phyloP scores from a whole-genome alignment of 352 stramenopile species.

The Pythium sp. region DNA sequence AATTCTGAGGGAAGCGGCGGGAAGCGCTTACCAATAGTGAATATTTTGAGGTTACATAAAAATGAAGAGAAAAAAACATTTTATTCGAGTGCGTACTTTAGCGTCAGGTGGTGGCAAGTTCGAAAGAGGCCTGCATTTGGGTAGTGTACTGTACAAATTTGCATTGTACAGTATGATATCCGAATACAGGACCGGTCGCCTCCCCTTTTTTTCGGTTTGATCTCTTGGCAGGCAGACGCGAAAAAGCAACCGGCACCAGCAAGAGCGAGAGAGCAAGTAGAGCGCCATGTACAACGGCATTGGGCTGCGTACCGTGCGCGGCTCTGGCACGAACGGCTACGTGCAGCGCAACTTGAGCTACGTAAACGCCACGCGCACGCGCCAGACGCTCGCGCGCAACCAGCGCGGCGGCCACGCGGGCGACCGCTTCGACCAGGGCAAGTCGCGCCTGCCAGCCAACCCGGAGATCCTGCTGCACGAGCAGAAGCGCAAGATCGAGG shows the following conservation, averaged over 20 bases:
- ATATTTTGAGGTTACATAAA: no score
- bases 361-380: constrained; percentile 64
- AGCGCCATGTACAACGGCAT: constrained; percentile 88
- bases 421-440: constrained; percentile 4
- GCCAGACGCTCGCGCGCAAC: constrained; percentile 56
- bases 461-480: constrained; percentile 82
- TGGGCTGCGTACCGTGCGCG: constrained; percentile 76
- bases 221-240: neutral
- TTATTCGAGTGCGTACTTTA: neutral
- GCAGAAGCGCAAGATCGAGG: constrained; percentile 74
- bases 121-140: neutral
- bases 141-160: neutral
- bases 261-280: neutral
- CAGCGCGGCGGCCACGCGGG: constrained; percentile 20
- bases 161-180: no score
- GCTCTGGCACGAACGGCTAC: constrained; percentile 88
- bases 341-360: constrained; percentile 85
- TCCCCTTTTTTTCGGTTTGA: neutral
- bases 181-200: no score
- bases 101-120: no score
- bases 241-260: neutral
- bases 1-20: no score
- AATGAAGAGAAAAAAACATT: no score
- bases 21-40: no score
- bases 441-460: constrained; percentile 40